Percentiles rank a stretch among this genome's conserved stretches.
Conservation (phyloP, 2,329 filamentous ascomycete species). For the Fusarium musae region DNA sequence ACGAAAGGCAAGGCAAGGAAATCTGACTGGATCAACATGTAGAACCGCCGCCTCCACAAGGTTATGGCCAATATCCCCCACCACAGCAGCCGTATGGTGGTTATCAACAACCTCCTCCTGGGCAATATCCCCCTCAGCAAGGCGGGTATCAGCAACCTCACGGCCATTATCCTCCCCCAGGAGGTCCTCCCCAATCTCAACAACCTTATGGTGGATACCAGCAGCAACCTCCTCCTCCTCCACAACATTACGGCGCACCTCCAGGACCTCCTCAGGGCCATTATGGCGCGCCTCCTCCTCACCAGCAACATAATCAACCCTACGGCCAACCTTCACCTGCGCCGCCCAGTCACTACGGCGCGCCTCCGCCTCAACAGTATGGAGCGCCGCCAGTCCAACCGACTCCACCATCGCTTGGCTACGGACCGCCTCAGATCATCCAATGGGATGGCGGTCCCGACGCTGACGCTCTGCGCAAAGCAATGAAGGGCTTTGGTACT, state of each 20-base stretch:
- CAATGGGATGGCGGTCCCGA: constrained; percentile 75
- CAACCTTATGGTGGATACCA: constrained; percentile 48
- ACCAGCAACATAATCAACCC: constrained; percentile 31
- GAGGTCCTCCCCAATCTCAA: constrained; percentile 45
- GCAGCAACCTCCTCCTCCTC: constrained; percentile 48
- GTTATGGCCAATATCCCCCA: constrained; percentile 53
- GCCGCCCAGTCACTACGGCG: constrained; percentile 47
- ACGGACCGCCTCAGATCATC: constrained; percentile 76
- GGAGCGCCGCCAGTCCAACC: constrained; percentile 60
- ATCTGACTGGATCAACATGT: constrained; percentile 18
- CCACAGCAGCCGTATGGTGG: constrained; percentile 45
- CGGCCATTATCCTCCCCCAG: constrained; percentile 48
- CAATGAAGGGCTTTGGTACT: constrained; percentile 95
- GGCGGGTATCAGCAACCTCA: constrained; percentile 52
- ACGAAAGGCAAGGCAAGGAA: neutral
- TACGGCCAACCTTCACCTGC: constrained; percentile 44
- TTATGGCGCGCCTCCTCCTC: constrained; percentile 56
- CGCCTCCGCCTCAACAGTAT: constrained; percentile 48
- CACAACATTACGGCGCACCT: constrained; percentile 46
- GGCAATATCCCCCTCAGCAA: constrained; percentile 46
- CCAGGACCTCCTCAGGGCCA: constrained; percentile 48
- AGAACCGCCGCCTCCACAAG: constrained; percentile 51
- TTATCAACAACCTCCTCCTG: constrained; percentile 50
- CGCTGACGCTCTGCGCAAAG: constrained; percentile 76
- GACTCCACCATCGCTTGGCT: constrained; percentile 77